phyloP scores from a whole-genome alignment of 2,329 filamentous ascomycete genomes.

The Fusarium sp. region DNA sequence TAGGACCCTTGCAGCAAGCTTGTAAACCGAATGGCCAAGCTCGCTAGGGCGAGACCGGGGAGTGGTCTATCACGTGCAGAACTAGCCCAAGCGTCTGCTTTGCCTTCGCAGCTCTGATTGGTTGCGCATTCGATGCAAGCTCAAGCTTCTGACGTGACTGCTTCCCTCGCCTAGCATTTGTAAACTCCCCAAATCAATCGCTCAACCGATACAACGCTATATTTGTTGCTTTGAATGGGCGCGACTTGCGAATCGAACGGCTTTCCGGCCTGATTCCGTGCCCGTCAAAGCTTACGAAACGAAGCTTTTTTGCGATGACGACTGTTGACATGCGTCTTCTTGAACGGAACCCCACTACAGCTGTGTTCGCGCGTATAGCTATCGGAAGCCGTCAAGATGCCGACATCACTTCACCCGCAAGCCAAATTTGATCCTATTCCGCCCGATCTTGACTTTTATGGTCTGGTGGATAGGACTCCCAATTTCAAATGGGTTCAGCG shows the following conservation, averaged over 20 bases:
- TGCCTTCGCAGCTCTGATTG: slow-evolving; percentile 28
- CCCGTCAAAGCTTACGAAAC: not conserved
- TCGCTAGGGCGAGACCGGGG: not conserved
- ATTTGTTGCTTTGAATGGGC: slow-evolving; percentile 16
- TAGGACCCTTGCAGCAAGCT: slow-evolving; percentile 25
- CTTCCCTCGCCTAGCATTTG: slow-evolving; percentile 10
- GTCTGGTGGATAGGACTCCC: slow-evolving; percentile 81
- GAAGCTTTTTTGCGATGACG: not conserved
- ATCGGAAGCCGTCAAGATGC: slow-evolving; percentile 70
- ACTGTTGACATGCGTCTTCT: slow-evolving; percentile 1
- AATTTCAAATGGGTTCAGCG: slow-evolving; percentile 92
- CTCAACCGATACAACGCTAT: not conserved
- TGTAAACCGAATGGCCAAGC: slow-evolving; percentile 11
- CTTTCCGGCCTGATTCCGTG: slow-evolving; percentile 12
- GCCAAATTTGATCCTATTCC: slow-evolving; percentile 94
- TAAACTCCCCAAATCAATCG: slow-evolving; percentile 1
- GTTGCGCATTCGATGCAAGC: slow-evolving; percentile 36
- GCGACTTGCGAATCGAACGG: slow-evolving; percentile 3
- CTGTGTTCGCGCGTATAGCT: slow-evolving; percentile 17
- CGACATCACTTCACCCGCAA: slow-evolving; percentile 80
- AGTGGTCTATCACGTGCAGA: slow-evolving; percentile 32
- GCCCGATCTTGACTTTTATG: slow-evolving; percentile 83
- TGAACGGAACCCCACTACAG: slow-evolving; percentile 17
- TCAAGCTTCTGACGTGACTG: slow-evolving; percentile 31
- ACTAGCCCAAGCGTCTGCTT: not conserved